Conservation (phyloP, 148 eudicot species). For the Fagopyrum esculentum region DNA sequence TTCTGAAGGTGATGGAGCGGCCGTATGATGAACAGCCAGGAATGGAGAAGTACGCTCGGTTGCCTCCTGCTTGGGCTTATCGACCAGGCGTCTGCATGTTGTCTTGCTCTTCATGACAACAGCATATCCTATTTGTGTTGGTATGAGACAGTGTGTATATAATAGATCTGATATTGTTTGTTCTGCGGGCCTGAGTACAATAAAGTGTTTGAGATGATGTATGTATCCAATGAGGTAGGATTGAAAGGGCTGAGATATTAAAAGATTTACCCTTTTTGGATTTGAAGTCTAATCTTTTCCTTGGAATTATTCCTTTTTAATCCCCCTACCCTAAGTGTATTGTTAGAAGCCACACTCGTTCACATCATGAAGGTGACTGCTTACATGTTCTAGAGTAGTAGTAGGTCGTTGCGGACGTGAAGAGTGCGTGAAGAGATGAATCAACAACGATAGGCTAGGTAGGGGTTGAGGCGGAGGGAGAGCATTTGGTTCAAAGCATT, state of each 20-base stretch:
- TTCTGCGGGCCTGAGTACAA: neutral
- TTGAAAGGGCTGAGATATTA: neutral
- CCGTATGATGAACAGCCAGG: constrained; percentile 96
- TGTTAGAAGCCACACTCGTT: no score
- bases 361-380: no score
- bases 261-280: neutral
- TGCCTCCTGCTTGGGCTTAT: constrained; percentile 99
- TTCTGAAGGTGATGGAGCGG: constrained; percentile 72
- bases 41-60: constrained; percentile 91
- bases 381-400: no score
- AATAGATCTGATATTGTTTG: neutral
- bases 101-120: constrained; percentile 78
- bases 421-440: no score
- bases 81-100: constrained; percentile 98
- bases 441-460: no score
- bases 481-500: no score
- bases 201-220: constrained; percentile 3
- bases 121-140: neutral
- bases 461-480: no score
- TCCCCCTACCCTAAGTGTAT: no score
- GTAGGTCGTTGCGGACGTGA: no score
- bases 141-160: neutral
- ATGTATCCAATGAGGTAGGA: neutral
- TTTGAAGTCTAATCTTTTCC: no score
- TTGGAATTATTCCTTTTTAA: no score